phyloP scores from a whole-genome alignment of 1,284 basidiomycete species.

The Ceratobasidium sp. region DNA sequence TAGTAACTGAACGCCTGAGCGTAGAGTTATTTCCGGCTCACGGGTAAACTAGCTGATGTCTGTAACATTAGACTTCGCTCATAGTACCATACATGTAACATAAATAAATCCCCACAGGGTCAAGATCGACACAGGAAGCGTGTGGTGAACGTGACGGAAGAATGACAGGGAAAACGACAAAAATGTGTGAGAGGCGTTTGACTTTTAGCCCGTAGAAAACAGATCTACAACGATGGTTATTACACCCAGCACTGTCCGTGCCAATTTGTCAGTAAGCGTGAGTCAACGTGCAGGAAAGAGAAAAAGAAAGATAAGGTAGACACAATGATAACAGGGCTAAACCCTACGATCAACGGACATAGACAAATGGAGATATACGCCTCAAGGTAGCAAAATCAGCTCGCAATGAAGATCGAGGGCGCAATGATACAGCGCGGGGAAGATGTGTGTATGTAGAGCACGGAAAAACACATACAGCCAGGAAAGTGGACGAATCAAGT shows the following conservation, averaged over 20 bases:
- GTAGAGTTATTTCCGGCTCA: not conserved
- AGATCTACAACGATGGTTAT: slow-evolving; percentile 78
- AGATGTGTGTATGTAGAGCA: not conserved
- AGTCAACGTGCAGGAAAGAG: slow-evolving; percentile 44
- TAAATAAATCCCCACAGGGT: slow-evolving; percentile 18
- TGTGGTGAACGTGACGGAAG: too few species aligned
- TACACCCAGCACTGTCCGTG: slow-evolving; percentile 70
- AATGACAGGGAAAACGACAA: too few species aligned
- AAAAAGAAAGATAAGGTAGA: slow-evolving; percentile 30
- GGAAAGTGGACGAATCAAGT: not conserved
- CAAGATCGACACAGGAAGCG: too few species aligned
- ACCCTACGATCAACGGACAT: not conserved
- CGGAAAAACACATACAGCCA: not conserved
- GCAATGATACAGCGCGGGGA: not conserved
- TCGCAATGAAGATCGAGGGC: not conserved
- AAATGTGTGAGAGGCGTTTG: not conserved
- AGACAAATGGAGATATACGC: not conserved
- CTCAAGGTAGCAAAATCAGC: not conserved
- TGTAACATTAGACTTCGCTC: slow-evolving; percentile 1
- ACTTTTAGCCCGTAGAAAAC: slow-evolving; percentile 50
- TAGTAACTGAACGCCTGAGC: not conserved
- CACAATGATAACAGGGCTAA: slow-evolving; percentile 15
- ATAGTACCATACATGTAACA: not conserved
- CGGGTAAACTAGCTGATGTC: not conserved
- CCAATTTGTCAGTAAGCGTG: slow-evolving; percentile 45